Percentiles rank a stretch among this genome's conserved stretches.
Conservation (phyloP, 2,329 filamentous ascomycete species). For the Cadophora sp. region DNA sequence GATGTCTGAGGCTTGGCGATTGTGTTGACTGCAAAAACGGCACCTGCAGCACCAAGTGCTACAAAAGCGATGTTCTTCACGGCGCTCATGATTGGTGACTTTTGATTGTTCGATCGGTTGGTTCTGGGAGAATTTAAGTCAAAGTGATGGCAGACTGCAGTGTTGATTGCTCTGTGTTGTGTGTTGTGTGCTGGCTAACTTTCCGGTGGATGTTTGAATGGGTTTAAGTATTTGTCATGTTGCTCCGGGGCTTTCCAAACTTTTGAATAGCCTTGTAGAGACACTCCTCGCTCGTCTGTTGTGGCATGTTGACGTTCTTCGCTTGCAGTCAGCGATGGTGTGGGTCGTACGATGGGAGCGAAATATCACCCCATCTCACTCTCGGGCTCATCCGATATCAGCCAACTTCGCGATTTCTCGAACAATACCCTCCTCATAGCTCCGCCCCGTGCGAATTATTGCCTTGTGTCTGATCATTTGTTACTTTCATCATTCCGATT, state of each 20-base stretch:
- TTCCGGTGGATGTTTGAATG: background rate
- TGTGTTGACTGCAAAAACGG: constrained; percentile 27
- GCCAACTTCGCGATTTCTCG: constrained; percentile 11
- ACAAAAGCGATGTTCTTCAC: constrained; percentile 28
- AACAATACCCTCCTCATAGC: background rate
- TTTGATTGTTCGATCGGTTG: constrained; percentile 7
- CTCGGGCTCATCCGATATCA: constrained; percentile 3
- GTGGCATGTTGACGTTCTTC: constrained; percentile 11
- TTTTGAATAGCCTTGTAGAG: background rate
- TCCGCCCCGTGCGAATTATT: background rate
- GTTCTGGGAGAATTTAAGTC: background rate
- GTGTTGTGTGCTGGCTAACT: too few species aligned
- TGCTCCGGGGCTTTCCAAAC: background rate
- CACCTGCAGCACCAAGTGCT: constrained; percentile 31
- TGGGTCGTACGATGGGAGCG: constrained; percentile 10
- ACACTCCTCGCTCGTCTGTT: background rate
- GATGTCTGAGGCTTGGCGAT: constrained; percentile 28
- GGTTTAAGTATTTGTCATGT: background rate
- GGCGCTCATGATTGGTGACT: constrained; percentile 15
- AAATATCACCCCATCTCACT: constrained; percentile 1
- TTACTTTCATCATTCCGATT: background rate
- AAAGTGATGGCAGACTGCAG: background rate
- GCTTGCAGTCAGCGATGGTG: background rate
- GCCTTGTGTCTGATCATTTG: background rate
- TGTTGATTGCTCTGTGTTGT: background rate